phyloP scores from a whole-genome alignment of 2,329 filamentous ascomycete species.

The Phialocephala sp. region DNA sequence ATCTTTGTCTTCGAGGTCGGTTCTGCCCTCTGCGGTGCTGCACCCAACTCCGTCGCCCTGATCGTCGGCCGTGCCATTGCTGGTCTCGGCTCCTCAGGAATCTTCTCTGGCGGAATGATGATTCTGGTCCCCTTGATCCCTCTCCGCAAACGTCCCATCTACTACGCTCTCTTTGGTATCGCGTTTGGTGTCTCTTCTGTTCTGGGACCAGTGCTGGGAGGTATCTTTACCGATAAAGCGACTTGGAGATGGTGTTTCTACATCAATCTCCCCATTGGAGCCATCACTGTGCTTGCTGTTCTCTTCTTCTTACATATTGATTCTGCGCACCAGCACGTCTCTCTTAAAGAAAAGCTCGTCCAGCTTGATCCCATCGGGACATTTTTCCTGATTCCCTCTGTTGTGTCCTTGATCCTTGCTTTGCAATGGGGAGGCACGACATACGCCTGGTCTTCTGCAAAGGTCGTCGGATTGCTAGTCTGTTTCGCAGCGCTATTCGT shows the following conservation, averaged over 20 bases:
- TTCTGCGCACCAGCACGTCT: constrained; percentile 40
- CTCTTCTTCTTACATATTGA: constrained; percentile 51
- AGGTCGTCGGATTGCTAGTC: constrained; percentile 43
- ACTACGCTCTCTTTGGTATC: constrained; percentile 41
- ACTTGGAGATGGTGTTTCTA: constrained; percentile 32
- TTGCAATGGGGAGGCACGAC: constrained; percentile 50
- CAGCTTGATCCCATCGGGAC: constrained; percentile 45
- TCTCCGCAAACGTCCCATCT: constrained; percentile 38
- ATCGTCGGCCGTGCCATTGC: constrained; percentile 43
- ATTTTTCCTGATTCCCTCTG: constrained; percentile 48
- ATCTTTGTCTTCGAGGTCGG: constrained; percentile 43
- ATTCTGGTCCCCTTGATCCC: constrained; percentile 40
- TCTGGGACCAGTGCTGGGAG: constrained; percentile 67
- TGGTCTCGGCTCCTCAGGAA: constrained; percentile 43
- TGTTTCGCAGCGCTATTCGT: constrained; percentile 23
- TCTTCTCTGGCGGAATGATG: constrained; percentile 45
- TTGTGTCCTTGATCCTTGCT: constrained; percentile 45
- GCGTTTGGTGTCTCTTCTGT: constrained; percentile 43
- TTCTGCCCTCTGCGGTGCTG: constrained; percentile 39
- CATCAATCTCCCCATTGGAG: constrained; percentile 46
- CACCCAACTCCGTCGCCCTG: constrained; percentile 40
- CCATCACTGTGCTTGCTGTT: constrained; percentile 47
- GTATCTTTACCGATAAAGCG: constrained; percentile 61
- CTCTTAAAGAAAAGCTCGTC: constrained; percentile 43
- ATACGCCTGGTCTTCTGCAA: constrained; percentile 45